A percentile compares a stretch with the other conserved stretches of the same genome.
Evolutionary conservation across 78 protist species (phyloP).

Genomic region (Isochrysis galbana): DNA sequence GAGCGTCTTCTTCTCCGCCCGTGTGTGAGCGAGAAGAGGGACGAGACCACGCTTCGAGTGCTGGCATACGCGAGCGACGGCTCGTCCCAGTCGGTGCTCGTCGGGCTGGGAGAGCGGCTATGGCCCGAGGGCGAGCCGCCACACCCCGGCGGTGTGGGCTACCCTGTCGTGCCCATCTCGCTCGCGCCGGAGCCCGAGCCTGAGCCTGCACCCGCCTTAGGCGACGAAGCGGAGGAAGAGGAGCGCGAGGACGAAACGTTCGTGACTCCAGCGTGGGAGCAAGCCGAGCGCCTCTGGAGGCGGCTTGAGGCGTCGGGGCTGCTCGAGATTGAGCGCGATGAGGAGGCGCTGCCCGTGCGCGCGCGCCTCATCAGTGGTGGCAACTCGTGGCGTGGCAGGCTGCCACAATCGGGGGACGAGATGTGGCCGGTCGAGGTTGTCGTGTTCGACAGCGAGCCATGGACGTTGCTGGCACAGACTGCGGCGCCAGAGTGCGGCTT

Average conservation of each 20-base stretch:
- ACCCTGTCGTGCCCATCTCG: not conserved
- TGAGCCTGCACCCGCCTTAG: not conserved
- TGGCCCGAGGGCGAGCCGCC: not conserved
- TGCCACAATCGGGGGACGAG: not conserved
- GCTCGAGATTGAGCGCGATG: not conserved
- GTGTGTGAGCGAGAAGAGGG: not conserved
- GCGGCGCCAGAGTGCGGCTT: conserved; percentile 12
- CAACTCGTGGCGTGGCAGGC: not conserved
- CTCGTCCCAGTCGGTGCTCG: not conserved
- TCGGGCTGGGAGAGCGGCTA: not conserved
- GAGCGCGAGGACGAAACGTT: not conserved
- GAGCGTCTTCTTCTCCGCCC: not conserved
- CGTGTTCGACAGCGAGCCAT: not conserved
- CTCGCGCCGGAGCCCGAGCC: not conserved
- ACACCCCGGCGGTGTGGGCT: not conserved
- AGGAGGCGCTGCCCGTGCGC: not conserved
- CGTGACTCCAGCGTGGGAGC: not conserved
- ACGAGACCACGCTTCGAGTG: not conserved
- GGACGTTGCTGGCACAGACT: not conserved
- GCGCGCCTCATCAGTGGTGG: not conserved
- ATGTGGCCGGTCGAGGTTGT: not conserved
- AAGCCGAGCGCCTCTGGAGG: not conserved
- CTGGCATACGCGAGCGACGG: not conserved
- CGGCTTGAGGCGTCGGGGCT: not conserved
- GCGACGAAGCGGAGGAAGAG: not conserved